Evolutionary conservation across 2,329 filamentous ascomycete genomes (phyloP).

Genomic region (Pyrenophora graminea): DNA sequence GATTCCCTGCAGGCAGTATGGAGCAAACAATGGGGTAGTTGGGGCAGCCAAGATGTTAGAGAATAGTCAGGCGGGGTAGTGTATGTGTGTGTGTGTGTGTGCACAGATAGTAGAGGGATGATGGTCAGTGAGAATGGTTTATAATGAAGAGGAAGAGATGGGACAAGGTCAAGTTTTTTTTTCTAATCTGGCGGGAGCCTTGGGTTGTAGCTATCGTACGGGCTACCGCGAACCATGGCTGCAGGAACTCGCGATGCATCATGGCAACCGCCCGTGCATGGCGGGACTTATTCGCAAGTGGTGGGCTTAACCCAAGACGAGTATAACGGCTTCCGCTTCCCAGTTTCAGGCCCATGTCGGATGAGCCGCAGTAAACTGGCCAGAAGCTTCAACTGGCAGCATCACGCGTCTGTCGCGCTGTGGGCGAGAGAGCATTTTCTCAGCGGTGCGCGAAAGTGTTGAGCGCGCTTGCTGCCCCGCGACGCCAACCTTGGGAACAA

Average conservation of each 20-base stretch:
- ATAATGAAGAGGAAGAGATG: slow-evolving; percentile 12
- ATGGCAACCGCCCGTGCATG: slow-evolving; percentile 29
- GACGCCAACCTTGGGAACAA: slow-evolving; percentile 19
- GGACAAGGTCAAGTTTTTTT: slow-evolving; percentile 13
- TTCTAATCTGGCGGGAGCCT: slow-evolving; percentile 26
- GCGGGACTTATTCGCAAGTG: slow-evolving; percentile 32
- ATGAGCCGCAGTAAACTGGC: slow-evolving; percentile 15
- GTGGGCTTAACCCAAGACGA: slow-evolving; percentile 13
- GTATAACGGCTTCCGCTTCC: slow-evolving; percentile 17
- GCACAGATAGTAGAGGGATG: slow-evolving; percentile 8
- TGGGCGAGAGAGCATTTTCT: no score
- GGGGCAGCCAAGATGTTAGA: slow-evolving; percentile 19
- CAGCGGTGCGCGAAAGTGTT: slow-evolving; percentile 26
- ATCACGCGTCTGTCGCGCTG: no score
- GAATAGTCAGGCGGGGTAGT: slow-evolving; percentile 5
- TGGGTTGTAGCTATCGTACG: slow-evolving; percentile 7
- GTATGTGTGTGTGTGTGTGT: slow-evolving; percentile 3
- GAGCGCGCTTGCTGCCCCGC: slow-evolving; percentile 31
- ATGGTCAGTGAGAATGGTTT: slow-evolving; percentile 8
- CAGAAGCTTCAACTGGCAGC: slow-evolving; percentile 3
- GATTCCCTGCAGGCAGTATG: slow-evolving; percentile 23
- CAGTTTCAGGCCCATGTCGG: slow-evolving; percentile 19
- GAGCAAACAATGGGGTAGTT: slow-evolving; percentile 27
- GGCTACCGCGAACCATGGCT: slow-evolving; percentile 29
- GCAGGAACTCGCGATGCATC: slow-evolving; percentile 42